phyloP scores from a whole-genome alignment of 768 basidiomycete species.

The Symmetrospora coprosmae region DNA sequence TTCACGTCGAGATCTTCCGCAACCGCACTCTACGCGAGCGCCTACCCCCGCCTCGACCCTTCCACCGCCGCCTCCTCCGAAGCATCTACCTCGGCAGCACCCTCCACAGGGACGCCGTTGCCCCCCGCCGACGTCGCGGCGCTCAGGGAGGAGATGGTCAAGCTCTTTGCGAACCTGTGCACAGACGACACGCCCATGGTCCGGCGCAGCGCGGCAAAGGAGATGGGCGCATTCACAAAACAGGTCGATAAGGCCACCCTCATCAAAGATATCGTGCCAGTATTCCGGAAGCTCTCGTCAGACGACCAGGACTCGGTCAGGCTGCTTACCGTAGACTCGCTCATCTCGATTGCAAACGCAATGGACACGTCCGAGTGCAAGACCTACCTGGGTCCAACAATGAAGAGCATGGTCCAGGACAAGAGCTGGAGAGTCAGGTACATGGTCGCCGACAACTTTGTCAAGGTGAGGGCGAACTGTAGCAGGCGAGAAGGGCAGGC shows the following conservation, averaged over 20 bases:
- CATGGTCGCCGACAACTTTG: slow-evolving; percentile 96
- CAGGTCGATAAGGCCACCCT: slow-evolving; percentile 67
- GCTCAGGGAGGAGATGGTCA: slow-evolving; percentile 74
- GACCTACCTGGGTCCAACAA: slow-evolving; percentile 71
- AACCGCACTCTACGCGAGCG: slow-evolving; percentile 78
- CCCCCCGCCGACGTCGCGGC: slow-evolving; percentile 39
- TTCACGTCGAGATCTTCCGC: slow-evolving; percentile 95
- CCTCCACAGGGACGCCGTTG: slow-evolving; percentile 42
- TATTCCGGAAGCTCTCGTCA: slow-evolving; percentile 81
- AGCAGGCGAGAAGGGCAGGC: neutral
- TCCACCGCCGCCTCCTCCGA: slow-evolving; percentile 15
- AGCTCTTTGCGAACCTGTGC: slow-evolving; percentile 64
- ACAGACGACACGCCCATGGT: slow-evolving; percentile 99
- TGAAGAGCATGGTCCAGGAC: slow-evolving; percentile 74
- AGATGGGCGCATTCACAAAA: slow-evolving; percentile 59
- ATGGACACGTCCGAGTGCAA: slow-evolving; percentile 78
- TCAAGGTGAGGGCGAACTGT: slow-evolving; percentile 49
- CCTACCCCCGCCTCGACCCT: slow-evolving; percentile 47
- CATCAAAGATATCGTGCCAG: slow-evolving; percentile 68
- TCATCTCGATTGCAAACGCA: slow-evolving; percentile 78
- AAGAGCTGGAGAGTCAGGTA: slow-evolving; percentile 98
- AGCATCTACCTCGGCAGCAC: slow-evolving; percentile 5
- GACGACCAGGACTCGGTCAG: slow-evolving; percentile 99
- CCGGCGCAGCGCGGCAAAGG: slow-evolving; percentile 84
- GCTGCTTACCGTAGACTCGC: slow-evolving; percentile 81